These are phyloP conservation scores for Zasmidium citrigriseum DNA, from an alignment of 2,329 filamentous ascomycete species.

Conservation along the genomic window DNA sequence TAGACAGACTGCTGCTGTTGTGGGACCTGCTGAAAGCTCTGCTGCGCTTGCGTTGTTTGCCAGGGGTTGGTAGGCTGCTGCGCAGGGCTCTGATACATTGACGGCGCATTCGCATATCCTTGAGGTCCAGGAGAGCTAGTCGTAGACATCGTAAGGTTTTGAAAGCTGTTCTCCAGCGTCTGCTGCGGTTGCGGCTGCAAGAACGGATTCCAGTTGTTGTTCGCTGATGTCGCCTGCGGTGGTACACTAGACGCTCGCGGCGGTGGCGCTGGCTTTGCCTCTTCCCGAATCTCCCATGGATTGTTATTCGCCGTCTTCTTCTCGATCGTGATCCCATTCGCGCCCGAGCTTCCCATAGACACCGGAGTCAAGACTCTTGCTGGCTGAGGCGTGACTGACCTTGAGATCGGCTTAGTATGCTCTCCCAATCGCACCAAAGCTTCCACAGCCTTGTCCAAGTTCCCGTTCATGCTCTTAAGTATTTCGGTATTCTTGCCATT, in stretches of 20 bases:
- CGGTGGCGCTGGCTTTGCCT: constrained; percentile 30
- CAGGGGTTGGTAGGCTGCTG: constrained; percentile 32
- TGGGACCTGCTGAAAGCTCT: constrained; percentile 23
- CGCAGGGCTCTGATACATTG: constrained; percentile 25
- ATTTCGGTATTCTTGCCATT: constrained; percentile 78
- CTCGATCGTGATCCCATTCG: constrained; percentile 48
- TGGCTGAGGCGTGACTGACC: constrained; percentile 34
- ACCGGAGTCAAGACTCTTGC: constrained; percentile 37
- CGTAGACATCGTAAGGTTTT: constrained; percentile 67
- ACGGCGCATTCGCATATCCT: constrained; percentile 18
- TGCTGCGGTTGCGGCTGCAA: constrained; percentile 40
- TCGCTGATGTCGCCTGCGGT: constrained; percentile 27
- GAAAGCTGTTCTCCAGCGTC: constrained; percentile 54
- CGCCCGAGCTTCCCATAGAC: constrained; percentile 47
- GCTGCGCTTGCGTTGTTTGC: constrained; percentile 28
- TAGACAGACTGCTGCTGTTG: constrained; percentile 20
- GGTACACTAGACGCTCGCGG: constrained; percentile 36
- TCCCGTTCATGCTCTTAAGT: constrained; percentile 79
- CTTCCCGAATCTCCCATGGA: constrained; percentile 48
- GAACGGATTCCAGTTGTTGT: constrained; percentile 69
- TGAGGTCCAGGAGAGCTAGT: constrained; percentile 21
- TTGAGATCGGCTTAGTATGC: constrained; percentile 49
- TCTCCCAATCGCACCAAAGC: constrained; percentile 81
- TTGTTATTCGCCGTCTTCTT: constrained; percentile 38
- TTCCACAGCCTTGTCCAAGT: constrained; percentile 83